Evolutionary conservation across 2,329 filamentous ascomycete species (phyloP).

Genomic region (Dactylellina leptospora): DNA sequence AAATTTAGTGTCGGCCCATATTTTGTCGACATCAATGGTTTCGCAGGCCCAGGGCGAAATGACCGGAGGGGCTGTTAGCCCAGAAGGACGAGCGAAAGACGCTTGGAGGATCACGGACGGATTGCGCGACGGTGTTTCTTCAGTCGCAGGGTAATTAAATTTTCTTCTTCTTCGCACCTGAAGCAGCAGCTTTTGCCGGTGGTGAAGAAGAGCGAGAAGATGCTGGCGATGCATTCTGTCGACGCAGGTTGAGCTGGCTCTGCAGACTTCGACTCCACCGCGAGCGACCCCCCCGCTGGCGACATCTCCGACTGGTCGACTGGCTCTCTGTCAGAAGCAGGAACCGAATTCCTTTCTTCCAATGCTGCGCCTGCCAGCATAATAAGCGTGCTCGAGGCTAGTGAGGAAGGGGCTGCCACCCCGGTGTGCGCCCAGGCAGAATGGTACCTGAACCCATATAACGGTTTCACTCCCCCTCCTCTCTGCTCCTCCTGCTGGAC

Average conservation of each 20-base stretch:
- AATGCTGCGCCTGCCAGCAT: constrained; percentile 22
- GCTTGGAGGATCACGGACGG: too few species aligned
- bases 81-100: too few species aligned
- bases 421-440: constrained; percentile 18
- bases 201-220: neutral
- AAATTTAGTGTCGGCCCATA: constrained; percentile 34
- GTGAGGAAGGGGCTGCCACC: neutral
- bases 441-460: constrained; percentile 47
- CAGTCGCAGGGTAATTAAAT: too few species aligned
- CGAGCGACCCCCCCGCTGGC: neutral
- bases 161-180: neutral
- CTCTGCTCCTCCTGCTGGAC: constrained; percentile 31
- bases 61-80: constrained; percentile 39
- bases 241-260: constrained; percentile 35
- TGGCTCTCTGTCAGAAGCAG: too few species aligned
- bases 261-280: constrained; percentile 34
- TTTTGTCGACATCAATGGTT: constrained; percentile 46
- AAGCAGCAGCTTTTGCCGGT: constrained; percentile 20
- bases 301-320: constrained; percentile 9
- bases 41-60: constrained; percentile 35
- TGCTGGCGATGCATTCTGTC: constrained; percentile 35
- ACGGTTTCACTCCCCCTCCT: constrained; percentile 49
- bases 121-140: too few species aligned
- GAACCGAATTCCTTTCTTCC: constrained; percentile 2
- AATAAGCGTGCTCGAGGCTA: neutral